Conservation (phyloP, 441 rosid genomes). For the Capsella rubella region DNA sequence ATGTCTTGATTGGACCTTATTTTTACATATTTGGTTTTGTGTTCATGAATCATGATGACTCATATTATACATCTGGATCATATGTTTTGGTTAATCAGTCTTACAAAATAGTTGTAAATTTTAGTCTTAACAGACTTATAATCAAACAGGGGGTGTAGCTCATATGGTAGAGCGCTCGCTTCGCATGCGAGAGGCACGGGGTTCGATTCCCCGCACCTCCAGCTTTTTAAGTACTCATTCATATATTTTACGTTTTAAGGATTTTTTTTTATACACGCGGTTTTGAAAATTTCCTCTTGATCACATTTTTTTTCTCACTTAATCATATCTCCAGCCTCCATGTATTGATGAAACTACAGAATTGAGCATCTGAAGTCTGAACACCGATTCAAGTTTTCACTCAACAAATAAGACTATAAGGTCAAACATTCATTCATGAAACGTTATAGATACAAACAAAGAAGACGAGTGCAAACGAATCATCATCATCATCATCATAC, state of each 20-base stretch:
- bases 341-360: neutral
- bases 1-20: neutral
- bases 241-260: too few species aligned
- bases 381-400: neutral
- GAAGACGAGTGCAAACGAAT: slow-evolving; percentile 15
- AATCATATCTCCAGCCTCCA: neutral
- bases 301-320: neutral
- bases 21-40: neutral
- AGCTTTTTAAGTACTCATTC: neutral
- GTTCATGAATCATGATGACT: too few species aligned
- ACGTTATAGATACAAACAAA: slow-evolving; percentile 37
- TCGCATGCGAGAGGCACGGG: slow-evolving; percentile 98
- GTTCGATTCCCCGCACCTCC: slow-evolving; percentile 63
- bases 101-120: neutral
- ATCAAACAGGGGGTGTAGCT: slow-evolving; percentile 79
- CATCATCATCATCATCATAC: slow-evolving; percentile 38
- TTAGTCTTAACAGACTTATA: neutral
- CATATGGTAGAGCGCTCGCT: slow-evolving; percentile 99
- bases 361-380: slow-evolving; percentile 3
- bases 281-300: neutral
- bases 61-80: neutral
- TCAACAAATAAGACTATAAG: slow-evolving; percentile 3
- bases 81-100: neutral
- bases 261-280: neutral
- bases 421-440: slow-evolving; percentile 31